Evolutionary conservation across 2,329 filamentous ascomycete genomes (phyloP), one percentile per base, ranked within the genome.

Genomic region (Hysterium pulicare): DNA sequence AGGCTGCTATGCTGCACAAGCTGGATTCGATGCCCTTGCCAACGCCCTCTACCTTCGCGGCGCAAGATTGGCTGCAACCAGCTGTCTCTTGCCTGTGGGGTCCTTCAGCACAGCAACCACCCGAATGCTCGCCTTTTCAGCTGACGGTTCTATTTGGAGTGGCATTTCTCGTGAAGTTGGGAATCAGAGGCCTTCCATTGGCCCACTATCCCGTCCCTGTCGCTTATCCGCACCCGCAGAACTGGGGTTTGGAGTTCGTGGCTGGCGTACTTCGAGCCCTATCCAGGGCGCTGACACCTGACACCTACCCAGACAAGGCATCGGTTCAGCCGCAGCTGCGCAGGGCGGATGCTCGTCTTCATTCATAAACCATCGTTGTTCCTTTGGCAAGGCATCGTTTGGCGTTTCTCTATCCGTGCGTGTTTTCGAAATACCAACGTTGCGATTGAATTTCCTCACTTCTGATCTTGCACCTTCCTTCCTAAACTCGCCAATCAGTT

Each of bases 311-410:
- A 10, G 28, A 21, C 13, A n/a, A 30, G 38, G n/a, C 31, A 40
- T 8, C 17, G 30, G 36, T 33, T 45, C 45, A 47, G 45, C 45
- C 45, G 45, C 45, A 45, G 45, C 42, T 35, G 19, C 30, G 20
- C 15, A 34, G 23, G 31, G 38, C 28, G 30, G n/a, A n/a, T n/a
- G n/a, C n/a, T n/a, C n/a, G n/a, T n/a, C n/a, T n/a, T n/a, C n/a
- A n/a, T n/a, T n/a, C n/a, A n/a, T n/a, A n/a, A n/a, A n/a, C n/a
- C n/a, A n/a, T n/a, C n/a, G n/a, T n/a, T n/a, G n/a, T n/a, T n/a
- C n/a, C n/a, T n/a, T n/a, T n/a, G n/a, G n/a, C n/a, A n/a, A n/a
- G n/a, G n/a, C n/a, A n/a, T n/a, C n/a, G n/a, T n/a, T n/a, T n/a
- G n/a, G n/a, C n/a, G n/a, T n/a, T n/a, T n/a, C n/a, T n/a, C n/a